Evolutionary conservation across 2,329 filamentous ascomycete species (phyloP), one percentile per base, ranked within the genome.

Genomic region (Nemania sp.): DNA sequence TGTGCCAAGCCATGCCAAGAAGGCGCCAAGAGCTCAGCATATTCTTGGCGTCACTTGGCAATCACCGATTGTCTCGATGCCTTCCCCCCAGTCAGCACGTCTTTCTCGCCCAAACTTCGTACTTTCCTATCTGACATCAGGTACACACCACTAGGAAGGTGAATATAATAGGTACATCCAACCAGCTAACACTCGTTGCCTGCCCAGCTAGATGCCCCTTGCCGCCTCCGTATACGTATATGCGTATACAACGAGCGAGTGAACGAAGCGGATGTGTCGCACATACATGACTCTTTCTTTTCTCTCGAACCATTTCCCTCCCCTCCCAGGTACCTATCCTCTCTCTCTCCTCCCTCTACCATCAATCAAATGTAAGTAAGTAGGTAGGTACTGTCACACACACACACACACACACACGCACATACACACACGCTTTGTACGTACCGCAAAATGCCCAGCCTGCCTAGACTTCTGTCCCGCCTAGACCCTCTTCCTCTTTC

Each of bases 1-100:
- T 47, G n/a, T 29, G 74, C 75, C 75, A 76, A 77, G 75, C 20
- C 7, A n/a, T 45, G 75, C 74, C 75, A 76, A 76, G 74, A 3
- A 0, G 52, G 15, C 53, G 71, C 67, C 72, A 73, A 73, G 68
- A 7, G 4, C 73, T 73, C 73, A 71, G 70, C 66, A 47, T 18
- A 7, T 32, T 22, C 75, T 77, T 77, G 75, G 75, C 74, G 64
- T 61, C 2, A 66, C 70, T 74, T 71, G 70, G 70, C 66, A 64
- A 53, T 66, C 52, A 43, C 53, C 72, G 72, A 74, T 75, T 73
- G 72, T 75, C 70, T 73, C 69, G 53, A 62, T 65, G 59, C 66
- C 55, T 63, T 29, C 3, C 18, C 49, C 24, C 5, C 24, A 26
- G 49, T 52, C 49, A 29, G 49, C 35, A 41, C 7, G 29, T 32